Evolutionary conservation across 768 basidiomycete genomes (phyloP).

Genomic region (Tricholoma sp.): DNA sequence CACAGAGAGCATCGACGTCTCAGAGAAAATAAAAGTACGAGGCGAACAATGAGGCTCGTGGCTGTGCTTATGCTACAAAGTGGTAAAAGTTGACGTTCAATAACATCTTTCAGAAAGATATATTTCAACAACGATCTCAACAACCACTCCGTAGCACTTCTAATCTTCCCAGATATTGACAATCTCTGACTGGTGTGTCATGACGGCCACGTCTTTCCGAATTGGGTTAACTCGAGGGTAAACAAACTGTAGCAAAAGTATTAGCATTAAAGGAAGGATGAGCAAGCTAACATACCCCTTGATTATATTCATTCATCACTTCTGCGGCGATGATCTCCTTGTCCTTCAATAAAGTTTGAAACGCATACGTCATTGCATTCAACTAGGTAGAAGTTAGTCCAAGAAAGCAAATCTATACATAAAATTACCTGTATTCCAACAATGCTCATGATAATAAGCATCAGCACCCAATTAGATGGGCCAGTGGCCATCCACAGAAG

Average conservation of each 20-base stretch:
- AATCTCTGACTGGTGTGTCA: constrained; percentile 83
- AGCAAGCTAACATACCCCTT: constrained; percentile 46
- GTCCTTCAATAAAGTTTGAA: constrained; percentile 67
- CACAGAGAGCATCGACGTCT: not conserved
- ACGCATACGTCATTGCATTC: constrained; percentile 47
- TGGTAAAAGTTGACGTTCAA: no score
- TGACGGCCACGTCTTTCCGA: constrained; percentile 71
- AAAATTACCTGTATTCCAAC: constrained; percentile 58
- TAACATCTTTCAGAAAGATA: not conserved
- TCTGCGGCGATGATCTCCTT: constrained; percentile 69
- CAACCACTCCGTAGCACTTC: not conserved
- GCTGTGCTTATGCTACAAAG: not conserved
- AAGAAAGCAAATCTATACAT: not conserved
- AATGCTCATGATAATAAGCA: constrained; percentile 61
- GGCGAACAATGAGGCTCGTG: not conserved
- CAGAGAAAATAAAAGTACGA: not conserved
- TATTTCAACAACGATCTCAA: not conserved
- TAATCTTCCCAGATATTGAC: constrained; percentile 52
- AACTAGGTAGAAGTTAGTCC: constrained; percentile 30
- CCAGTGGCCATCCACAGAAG: constrained; percentile 69
- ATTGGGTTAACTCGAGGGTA: constrained; percentile 76
- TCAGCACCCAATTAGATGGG: constrained; percentile 72
- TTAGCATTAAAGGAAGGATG: not conserved
- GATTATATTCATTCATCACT: constrained; percentile 81
- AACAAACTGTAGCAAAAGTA: constrained; percentile 53